A percentile compares a stretch with the other conserved stretches of the same genome.
phyloP scores from a whole-genome alignment of 192 early-diverging fungal genomes.

The Coemansia sp. region DNA sequence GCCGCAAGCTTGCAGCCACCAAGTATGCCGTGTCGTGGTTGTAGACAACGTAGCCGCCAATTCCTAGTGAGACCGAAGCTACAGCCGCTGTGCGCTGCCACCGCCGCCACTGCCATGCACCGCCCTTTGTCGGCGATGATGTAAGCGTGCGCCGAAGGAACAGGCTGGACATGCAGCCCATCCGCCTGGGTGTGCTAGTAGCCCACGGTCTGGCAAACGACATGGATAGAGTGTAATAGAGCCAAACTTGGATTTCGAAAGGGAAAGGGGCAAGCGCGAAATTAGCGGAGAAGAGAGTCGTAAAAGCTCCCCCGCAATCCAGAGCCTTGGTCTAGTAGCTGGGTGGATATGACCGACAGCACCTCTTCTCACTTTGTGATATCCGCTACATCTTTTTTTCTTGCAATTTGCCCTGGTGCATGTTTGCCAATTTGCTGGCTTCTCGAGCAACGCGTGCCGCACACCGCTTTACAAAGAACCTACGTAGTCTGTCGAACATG shows the following conservation, averaged over 20 bases:
- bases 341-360: not conserved
- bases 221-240: not conserved
- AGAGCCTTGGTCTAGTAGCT: not conserved
- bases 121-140: not conserved
- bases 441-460: not conserved
- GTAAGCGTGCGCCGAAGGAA: not conserved
- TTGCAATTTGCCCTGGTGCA: not conserved
- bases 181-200: not conserved
- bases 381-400: not conserved
- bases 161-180: not conserved
- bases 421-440: not conserved
- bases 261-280: not conserved
- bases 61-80: not conserved
- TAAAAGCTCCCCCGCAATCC: not conserved
- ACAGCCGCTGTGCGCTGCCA: conserved; percentile 13
- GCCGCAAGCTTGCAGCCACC: conserved; percentile 25
- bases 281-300: not conserved
- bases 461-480: not conserved
- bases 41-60: conserved; percentile 20
- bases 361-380: not conserved
- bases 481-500: not conserved
- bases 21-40: conserved; percentile 50
- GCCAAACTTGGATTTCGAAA: not conserved
- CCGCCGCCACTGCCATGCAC: conserved; percentile 10
- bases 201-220: not conserved